Conservation (phyloP, 176 grass and related monocot species). For the Eleusine indica region DNA sequence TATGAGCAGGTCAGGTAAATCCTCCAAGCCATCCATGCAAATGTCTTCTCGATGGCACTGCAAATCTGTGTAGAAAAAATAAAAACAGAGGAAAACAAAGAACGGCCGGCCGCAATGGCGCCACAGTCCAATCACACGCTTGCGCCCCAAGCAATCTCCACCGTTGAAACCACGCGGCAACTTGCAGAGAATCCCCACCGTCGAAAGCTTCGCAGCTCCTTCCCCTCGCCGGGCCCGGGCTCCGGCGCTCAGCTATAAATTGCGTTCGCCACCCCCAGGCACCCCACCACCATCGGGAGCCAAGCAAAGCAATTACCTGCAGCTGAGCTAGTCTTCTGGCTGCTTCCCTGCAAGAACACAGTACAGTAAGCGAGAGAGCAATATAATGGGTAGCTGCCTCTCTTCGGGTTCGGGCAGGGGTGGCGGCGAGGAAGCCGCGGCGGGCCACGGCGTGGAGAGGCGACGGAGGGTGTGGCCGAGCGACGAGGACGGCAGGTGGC, state of each 20-base stretch:
- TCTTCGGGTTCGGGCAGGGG: slow-evolving; percentile 17
- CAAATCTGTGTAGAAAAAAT: neutral
- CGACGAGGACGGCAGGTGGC: slow-evolving; percentile 52
- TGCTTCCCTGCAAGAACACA: neutral
- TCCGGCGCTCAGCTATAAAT: slow-evolving; percentile 26
- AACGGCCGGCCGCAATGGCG: neutral
- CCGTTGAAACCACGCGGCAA: slow-evolving; percentile 31
- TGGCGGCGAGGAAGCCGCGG: slow-evolving; percentile 7
- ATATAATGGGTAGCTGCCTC: slow-evolving; percentile 48
- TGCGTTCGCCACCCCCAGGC: neutral
- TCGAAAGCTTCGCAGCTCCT: neutral
- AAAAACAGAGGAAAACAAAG: neutral
- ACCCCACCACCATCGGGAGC: slow-evolving; percentile 3
- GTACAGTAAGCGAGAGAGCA: neutral
- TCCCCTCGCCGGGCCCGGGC: neutral
- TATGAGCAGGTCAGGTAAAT: neutral
- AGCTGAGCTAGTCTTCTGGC: neutral
- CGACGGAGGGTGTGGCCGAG: slow-evolving; percentile 35
- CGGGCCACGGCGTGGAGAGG: neutral
- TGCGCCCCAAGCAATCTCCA: neutral
- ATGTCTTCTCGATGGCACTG: neutral
- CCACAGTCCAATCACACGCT: neutral
- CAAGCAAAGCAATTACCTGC: neutral
- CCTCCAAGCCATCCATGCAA: neutral
- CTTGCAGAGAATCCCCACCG: slow-evolving; percentile 22